Base-by-base conservation (phyloP, 2,329 filamentous ascomycete species). In the Orbilia brochopaga region DNA sequence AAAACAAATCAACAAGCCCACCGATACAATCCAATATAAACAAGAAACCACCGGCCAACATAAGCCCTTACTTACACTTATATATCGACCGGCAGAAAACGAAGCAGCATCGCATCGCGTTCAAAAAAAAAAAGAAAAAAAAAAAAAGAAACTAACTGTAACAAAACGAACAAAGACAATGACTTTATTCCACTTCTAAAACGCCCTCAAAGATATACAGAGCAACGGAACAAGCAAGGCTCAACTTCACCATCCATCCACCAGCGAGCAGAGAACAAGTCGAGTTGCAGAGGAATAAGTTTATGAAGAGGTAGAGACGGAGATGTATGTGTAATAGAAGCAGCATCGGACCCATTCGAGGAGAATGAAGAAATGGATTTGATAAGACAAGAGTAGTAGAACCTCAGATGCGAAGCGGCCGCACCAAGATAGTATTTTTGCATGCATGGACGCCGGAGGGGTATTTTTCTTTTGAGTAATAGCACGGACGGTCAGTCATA, bases 121-220 rank as follows among this genome's bases (percentile, higher is more conserved):
- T 48, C 61, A 51, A 19, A 44, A 17, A 58, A 42, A n/a, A 23
- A 8, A 52, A 8, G 50, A 52, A 8, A 23, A n/a, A 42, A 8
- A 17, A 5, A 17, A 42, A 11, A 44, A 19, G 32, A 37, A 54
- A 54, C 51, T 50, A 64, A 37, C 56, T 63, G 7, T 58, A 48
- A 37, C 11, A 48, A 24, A 64, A 50, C 24, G 1, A 54, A 48
- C 4, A 24, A 24, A 55, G 42, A 46, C 53, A 61, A 44, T 54
- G 19, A 64, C 56, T 64, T 64, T 64, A 64, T 63, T 64, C 66
- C 66, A 37, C 32, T 70, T 70, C 66, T 70, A 70, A 64, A 70
- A 70, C 66, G 66, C 66, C 66, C 59, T 48, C 59, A 32, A 64
- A 70, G 66, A 70, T 59, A 59, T 24, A 63, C 52, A 50, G 23